These are phyloP conservation scores for Colletotrichum lini DNA, from an alignment of 2,329 filamentous ascomycete species.

Conservation along the genomic window DNA sequence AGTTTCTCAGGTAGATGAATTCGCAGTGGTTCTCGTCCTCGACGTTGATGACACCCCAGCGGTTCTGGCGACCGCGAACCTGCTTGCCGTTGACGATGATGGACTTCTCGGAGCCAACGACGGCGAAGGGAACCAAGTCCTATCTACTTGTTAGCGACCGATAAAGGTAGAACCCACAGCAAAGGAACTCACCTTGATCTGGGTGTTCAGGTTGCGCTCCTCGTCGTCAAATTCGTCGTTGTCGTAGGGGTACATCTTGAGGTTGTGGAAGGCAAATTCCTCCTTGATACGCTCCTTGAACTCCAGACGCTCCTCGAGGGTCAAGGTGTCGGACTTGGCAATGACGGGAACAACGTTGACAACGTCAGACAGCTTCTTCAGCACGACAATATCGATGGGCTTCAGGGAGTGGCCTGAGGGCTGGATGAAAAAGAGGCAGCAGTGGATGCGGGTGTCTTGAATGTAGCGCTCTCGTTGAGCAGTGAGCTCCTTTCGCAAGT, in stretches of 20 bases:
- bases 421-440: constrained; percentile 99
- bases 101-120: constrained; percentile 97
- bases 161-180: neutral
- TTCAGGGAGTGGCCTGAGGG: constrained; percentile 98
- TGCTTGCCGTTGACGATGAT: constrained; percentile 98
- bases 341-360: constrained; percentile 99
- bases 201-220: constrained; percentile 91
- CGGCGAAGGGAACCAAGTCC: constrained; percentile 96
- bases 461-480: constrained; percentile 99
- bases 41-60: constrained; percentile 99
- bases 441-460: constrained; percentile 98
- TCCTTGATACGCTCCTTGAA: constrained; percentile 99
- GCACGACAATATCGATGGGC: constrained; percentile 98
- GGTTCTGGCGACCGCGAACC: constrained; percentile 97
- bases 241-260: constrained; percentile 99
- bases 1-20: constrained; percentile 98
- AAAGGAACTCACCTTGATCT: constrained; percentile 83
- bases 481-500: constrained; percentile 98
- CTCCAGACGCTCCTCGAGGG: constrained; percentile 91
- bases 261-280: constrained; percentile 99
- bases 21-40: constrained; percentile 99
- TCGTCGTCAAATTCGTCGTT: constrained; percentile 99
- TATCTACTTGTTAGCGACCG: constrained; percentile 59
- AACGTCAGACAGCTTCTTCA: constrained; percentile 99
- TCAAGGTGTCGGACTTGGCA: constrained; percentile 97